These are phyloP conservation scores for Coniochaeta sp. DNA, from an alignment of 2,329 filamentous ascomycete species.

Conservation along the genomic window DNA sequence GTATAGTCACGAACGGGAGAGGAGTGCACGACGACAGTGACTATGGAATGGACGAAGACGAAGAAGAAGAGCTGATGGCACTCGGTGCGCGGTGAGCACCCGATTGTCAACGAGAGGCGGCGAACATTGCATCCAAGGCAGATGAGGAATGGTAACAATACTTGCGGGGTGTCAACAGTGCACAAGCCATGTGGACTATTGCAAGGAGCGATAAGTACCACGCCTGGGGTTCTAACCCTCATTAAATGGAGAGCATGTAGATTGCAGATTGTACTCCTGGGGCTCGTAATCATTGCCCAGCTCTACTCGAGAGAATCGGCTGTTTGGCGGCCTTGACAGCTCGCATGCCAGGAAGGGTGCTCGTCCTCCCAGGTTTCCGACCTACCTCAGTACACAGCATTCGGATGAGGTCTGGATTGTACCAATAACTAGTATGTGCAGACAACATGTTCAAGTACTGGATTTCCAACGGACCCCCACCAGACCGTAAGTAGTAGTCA, in stretches of 20 bases:
- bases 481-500: slow-evolving; percentile 79
- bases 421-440: slow-evolving; percentile 93
- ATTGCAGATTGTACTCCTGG: too few relatives aligned
- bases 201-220: not conserved
- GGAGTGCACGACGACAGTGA: slow-evolving; percentile 24
- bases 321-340: slow-evolving; percentile 38
- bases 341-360: slow-evolving; percentile 50
- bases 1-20: not conserved
- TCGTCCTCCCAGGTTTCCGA: slow-evolving; percentile 57
- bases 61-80: slow-evolving; percentile 26
- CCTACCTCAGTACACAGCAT: slow-evolving; percentile 87
- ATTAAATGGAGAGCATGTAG: too few relatives aligned
- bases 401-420: slow-evolving; percentile 76
- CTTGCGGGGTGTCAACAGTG: not conserved
- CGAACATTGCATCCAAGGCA: not conserved
- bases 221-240: not conserved
- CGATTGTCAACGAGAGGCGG: not conserved
- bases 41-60: slow-evolving; percentile 44
- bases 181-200: not conserved
- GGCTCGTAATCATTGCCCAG: not conserved
- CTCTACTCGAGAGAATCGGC: not conserved
- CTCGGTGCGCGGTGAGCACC: slow-evolving; percentile 10
- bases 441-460: slow-evolving; percentile 97
- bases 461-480: slow-evolving; percentile 81
- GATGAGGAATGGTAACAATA: not conserved